Evolutionary conservation across 1,139 yeast genomes (phyloP), one percentile per base, ranked within the genome.

Genomic region (Nadsonia starkeyi-henricii): DNA sequence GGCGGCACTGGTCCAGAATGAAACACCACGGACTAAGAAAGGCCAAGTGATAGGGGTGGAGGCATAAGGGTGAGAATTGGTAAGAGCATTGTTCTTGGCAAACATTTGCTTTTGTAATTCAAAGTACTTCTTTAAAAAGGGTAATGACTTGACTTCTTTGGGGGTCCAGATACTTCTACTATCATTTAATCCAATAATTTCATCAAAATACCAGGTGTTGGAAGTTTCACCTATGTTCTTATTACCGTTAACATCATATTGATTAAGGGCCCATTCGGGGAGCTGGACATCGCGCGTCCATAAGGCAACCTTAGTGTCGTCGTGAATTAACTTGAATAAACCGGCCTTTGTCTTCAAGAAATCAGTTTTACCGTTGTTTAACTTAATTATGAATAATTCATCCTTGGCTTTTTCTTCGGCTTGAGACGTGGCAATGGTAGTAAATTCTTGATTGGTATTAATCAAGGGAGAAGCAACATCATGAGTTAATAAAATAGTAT

Each of bases 401-500:
- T 83, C 85, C 57, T 85, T 77, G 19, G 3, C 7, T 55, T 78
- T 71, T 2, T 66, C 68, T 43, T 66, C 64, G 3, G 81, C 83
- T 12, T 63, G 66, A 45, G 85, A 94, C 30, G 69, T 70, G 44
- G 75, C 63, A 13, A 81, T 80, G 36, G 94, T 77, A 2, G 94
- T 84, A 60, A 89, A 80, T 66, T 89, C 97, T 66, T 89, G 96
- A 62, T 89, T 85, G 19, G 96, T 86, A 46, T 95, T 81, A 61
- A 69, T 83, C 53, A 79, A 72, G 30, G 97, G 96, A n/a, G 97
- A 89, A 1, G 98, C 98, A 48, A 91, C 98, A 63, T 91, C 99
- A 63, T 91, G 99, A 28, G 98, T 79, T 57, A 86, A 70, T 54
- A 91, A 68, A 57, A 70, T 82, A 2, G 94, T 82, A 52, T 86